Conservation (phyloP, 192 early-diverging fungal species). For the Linderina pennispora region DNA sequence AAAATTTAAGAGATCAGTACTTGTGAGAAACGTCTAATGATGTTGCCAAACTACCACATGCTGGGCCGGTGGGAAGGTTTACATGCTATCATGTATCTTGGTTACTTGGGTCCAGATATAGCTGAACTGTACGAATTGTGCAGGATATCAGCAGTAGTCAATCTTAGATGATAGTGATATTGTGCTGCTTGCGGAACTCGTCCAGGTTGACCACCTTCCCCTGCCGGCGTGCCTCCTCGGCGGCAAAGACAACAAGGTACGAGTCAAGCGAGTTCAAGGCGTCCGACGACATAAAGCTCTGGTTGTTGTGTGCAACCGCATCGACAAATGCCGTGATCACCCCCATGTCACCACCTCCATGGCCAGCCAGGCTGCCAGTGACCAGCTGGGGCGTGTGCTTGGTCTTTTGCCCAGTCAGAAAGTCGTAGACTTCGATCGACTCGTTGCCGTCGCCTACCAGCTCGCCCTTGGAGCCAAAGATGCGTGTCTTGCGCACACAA, state of each 20-base stretch:
- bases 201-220: slow-evolving; percentile 5
- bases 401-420: slow-evolving; percentile 32
- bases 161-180: too few species aligned
- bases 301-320: slow-evolving; percentile 4
- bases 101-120: too few species aligned
- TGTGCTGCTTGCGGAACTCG: slow-evolving; percentile 5
- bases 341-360: slow-evolving; percentile 18
- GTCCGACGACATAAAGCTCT: slow-evolving; percentile 4
- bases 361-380: slow-evolving; percentile 1
- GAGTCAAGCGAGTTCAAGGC: slow-evolving; percentile 4
- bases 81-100: too few species aligned
- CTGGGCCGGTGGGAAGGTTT: too few species aligned
- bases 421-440: slow-evolving; percentile 41
- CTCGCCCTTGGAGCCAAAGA: slow-evolving; percentile 51
- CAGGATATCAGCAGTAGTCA: too few species aligned
- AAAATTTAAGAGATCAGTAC: too few species aligned
- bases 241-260: slow-evolving; percentile 13
- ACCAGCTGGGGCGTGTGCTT: slow-evolving; percentile 3
- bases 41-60: too few species aligned
- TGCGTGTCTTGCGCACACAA: slow-evolving; percentile 49
- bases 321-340: slow-evolving; percentile 9
- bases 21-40: too few species aligned
- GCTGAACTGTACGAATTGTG: too few species aligned
- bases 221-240: slow-evolving; percentile 12
- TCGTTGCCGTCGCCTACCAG: slow-evolving; percentile 48